Base-by-base conservation (phyloP, 441 rosid species). In the Viola pubescens region DNA sequence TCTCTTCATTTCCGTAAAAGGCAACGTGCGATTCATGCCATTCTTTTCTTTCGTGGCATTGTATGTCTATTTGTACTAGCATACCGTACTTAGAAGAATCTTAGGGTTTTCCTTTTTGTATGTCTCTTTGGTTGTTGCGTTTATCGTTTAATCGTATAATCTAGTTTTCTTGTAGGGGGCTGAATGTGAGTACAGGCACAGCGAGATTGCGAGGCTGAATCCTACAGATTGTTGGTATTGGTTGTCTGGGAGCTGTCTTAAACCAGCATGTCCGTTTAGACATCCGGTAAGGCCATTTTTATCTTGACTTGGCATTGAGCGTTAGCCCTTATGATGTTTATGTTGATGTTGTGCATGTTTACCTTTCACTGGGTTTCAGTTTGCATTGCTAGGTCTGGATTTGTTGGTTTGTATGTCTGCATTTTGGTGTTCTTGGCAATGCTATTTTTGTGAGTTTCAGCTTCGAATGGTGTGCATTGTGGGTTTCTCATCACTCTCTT, bases 211-310 rank as follows among this genome's bases (percentile, higher is more conserved):
- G 0, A 75, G 91, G 75, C 68, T 82, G 0, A 82, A 85, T 67
- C 86, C 87, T 0, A 80, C 75, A 67, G 81, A 80, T 62, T 84
- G 87, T 64, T 78, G 85, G 85, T 82, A 70, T 55, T 82, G 86
- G 87, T 66, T 78, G 64, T 55, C 76, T 63, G 77, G 80, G 9
- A 80, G 54, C 68, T 85, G 84, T 62, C 66, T 80, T 53, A 82
- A 85, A 56, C 82, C 79, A 9, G 26, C 72, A 3, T 84, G 85
- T 69, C 74, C 62, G 50, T 85, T 80, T 68, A 64, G 87, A 16
- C 91, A 84, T 72, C 84, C 87, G 14, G 84, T 82, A 71, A 78
- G 83, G 34, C 63, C 49, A 44, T 4, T 34, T 65, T 44, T 2
- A 14, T 11, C 61, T 7, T 57, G 5, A 26, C 34, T 26, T 26